Percentiles rank a stretch among this genome's conserved stretches.
These are phyloP conservation scores for Logfia minima DNA, from an alignment of 129 eudicot species.

Conservation along the genomic window DNA sequence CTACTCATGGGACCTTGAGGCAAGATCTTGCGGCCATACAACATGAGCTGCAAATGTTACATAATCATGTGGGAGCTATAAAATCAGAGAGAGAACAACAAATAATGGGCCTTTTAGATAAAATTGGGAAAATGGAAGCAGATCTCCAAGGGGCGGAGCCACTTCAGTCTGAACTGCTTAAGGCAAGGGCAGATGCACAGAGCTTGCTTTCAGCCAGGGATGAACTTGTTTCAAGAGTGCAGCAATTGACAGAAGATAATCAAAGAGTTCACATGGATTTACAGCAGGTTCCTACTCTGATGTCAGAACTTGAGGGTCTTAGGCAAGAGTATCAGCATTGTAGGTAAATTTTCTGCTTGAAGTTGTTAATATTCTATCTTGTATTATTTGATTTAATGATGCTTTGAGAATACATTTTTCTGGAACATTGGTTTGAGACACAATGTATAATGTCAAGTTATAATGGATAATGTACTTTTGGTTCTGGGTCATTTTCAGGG, in stretches of 20 bases:
- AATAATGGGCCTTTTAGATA: constrained; percentile 57
- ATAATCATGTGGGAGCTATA: constrained; percentile 52
- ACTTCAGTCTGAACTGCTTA: constrained; percentile 59
- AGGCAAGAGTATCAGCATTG: constrained; percentile 87
- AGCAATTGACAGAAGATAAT: constrained; percentile 63
- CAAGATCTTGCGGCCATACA: constrained; percentile 83
- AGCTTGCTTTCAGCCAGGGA: constrained; percentile 64
- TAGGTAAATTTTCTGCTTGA: constrained; percentile 44
- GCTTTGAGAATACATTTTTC: background rate
- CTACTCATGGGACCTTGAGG: constrained; percentile 85
- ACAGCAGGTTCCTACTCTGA: constrained; percentile 65
- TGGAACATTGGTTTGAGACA: background rate
- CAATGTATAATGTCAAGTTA: background rate
- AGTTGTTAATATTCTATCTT: constrained; percentile 3
- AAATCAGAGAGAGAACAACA: constrained; percentile 78
- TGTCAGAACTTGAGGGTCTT: constrained; percentile 73
- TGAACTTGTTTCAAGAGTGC: constrained; percentile 66
- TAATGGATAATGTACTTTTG: background rate
- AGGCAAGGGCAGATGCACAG: constrained; percentile 72
- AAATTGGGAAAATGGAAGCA: constrained; percentile 65
- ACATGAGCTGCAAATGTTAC: constrained; percentile 69
- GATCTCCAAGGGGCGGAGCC: constrained; percentile 67
- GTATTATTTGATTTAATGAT: background rate
- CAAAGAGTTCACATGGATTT: constrained; percentile 68
- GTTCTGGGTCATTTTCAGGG: constrained; percentile 48